A percentile compares a stretch with the other conserved stretches of the same genome.
Conservation (phyloP, 164 flowering plant species). For the Sextonia rubra region DNA sequence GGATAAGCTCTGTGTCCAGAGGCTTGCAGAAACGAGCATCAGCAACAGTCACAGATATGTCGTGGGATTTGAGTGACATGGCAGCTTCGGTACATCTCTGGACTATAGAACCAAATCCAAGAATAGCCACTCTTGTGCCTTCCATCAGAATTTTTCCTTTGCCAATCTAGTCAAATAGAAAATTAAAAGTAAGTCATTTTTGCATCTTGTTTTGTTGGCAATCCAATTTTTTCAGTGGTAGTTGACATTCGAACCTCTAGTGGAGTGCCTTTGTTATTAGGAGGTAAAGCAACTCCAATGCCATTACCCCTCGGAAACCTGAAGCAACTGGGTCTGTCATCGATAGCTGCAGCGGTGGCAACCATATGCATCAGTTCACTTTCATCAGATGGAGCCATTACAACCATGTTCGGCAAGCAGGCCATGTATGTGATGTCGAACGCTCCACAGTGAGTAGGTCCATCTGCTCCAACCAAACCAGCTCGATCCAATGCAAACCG, state of each 20-base stretch:
- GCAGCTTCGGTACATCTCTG: constrained; percentile 73
- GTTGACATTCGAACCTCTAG: constrained; percentile 51
- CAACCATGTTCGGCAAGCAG: constrained; percentile 92
- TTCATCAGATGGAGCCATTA: constrained; percentile 95
- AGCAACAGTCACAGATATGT: constrained; percentile 52
- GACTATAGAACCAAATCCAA: constrained; percentile 75
- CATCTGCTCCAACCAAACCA: constrained; percentile 94
- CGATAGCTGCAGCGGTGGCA: constrained; percentile 87
- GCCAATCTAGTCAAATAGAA: constrained; percentile 50
- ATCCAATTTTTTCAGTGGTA: not conserved
- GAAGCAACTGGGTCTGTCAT: constrained; percentile 89
- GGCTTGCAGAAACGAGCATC: constrained; percentile 97
- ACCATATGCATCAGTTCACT: constrained; percentile 90
- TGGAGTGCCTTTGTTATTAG: constrained; percentile 65
- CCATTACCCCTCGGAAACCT: constrained; percentile 94
- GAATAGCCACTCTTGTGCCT: constrained; percentile 74
- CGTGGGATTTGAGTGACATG: constrained; percentile 34
- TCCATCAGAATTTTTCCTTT: constrained; percentile 75
- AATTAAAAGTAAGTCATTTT: not conserved
- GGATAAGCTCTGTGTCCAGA: constrained; percentile 63
- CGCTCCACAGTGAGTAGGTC: constrained; percentile 97
- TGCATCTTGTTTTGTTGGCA: not conserved
- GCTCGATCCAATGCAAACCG: constrained; percentile 90
- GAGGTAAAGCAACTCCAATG: constrained; percentile 54
- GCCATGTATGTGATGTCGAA: constrained; percentile 94